These are phyloP conservation scores for Epichloe scottii DNA, from an alignment of 2,329 filamentous ascomycete species.

Conservation along the genomic window DNA sequence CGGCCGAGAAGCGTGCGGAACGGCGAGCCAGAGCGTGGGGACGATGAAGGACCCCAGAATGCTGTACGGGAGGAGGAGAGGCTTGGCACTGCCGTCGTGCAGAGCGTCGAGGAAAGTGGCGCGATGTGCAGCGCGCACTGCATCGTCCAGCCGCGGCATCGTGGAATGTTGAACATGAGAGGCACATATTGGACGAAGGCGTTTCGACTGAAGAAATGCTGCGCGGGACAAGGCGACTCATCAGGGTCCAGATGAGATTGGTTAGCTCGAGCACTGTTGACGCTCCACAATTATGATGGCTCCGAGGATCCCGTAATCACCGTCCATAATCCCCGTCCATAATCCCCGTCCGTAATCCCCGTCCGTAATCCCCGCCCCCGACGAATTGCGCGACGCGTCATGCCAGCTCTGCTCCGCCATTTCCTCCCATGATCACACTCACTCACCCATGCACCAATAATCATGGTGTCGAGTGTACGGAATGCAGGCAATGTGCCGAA, in stretches of 20 bases:
- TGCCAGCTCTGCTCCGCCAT: not conserved
- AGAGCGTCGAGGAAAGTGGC: conserved; percentile 22
- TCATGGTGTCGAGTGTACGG: not conserved
- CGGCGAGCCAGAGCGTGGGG: conserved; percentile 40
- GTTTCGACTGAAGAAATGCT: too few species aligned
- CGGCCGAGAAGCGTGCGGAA: conserved; percentile 38
- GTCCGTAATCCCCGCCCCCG: too few species aligned
- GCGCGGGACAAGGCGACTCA: too few species aligned
- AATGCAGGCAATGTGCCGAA: conserved; percentile 26
- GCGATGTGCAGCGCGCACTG: conserved; percentile 21
- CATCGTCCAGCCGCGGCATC: conserved; percentile 12
- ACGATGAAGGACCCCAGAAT: conserved; percentile 35
- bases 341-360: too few species aligned
- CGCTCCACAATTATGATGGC: too few species aligned
- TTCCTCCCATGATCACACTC: not conserved
- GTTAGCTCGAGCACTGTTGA: too few species aligned
- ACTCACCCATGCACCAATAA: not conserved
- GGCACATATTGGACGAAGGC: too few species aligned
- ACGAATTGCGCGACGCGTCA: too few species aligned
- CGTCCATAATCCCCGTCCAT: too few species aligned
- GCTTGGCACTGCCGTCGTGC: conserved; percentile 27
- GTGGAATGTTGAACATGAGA: not conserved
- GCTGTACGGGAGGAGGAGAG: conserved; percentile 40
- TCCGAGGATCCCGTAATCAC: too few species aligned
- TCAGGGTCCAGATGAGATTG: too few species aligned